Evolutionary conservation across 2,329 filamentous ascomycete species (phyloP).

Genomic region (Apiospora kogelbergensis): DNA sequence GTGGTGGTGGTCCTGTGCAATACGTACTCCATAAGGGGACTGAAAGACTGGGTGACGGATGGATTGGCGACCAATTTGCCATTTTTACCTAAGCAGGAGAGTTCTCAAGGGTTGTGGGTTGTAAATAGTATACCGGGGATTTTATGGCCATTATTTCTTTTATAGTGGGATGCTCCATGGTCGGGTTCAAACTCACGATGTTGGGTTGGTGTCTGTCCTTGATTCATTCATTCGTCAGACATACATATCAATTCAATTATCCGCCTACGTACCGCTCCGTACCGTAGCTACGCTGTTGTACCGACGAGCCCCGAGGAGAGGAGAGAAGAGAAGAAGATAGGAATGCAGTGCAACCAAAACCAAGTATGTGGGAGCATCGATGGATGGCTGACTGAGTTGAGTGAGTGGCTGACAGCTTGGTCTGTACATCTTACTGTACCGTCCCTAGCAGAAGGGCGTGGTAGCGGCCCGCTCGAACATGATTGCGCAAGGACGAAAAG

Average conservation of each 20-base stretch:
- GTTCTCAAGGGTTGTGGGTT: background rate
- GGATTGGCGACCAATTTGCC: background rate
- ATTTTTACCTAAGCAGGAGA: conserved; percentile 2
- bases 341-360: background rate
- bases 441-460: background rate
- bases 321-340: background rate
- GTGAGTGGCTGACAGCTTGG: too few relatives aligned
- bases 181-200: background rate
- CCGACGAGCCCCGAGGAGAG: too few relatives aligned
- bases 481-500: conserved; percentile 2
- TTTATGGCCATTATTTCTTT: background rate
- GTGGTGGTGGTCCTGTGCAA: background rate
- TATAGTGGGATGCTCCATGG: background rate
- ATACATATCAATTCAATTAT: background rate
- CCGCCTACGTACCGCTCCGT: background rate
- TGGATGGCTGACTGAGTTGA: background rate
- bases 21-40: background rate
- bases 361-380: background rate
- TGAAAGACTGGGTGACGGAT: too few relatives aligned
- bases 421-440: background rate
- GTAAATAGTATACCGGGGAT: conserved; percentile 6
- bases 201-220: background rate
- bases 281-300: too few relatives aligned
- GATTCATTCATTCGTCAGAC: background rate
- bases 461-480: conserved; percentile 6